A percentile compares a stretch with the other conserved stretches of the same genome.
phyloP scores from a whole-genome alignment of 2,329 filamentous ascomycete genomes.

The Fusarium irregulare region DNA sequence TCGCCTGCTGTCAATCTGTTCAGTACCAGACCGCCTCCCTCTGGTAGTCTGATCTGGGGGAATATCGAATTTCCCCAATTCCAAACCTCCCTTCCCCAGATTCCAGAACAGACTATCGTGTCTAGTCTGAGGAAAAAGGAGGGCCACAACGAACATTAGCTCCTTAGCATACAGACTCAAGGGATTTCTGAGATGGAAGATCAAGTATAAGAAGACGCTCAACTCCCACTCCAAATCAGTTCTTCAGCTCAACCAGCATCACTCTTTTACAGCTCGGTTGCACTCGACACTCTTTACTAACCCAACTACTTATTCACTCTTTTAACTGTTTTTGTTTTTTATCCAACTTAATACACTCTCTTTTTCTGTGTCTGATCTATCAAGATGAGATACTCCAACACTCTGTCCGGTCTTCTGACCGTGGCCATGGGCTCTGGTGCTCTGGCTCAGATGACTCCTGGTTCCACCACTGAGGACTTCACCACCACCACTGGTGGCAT shows the following conservation, averaged over 20 bases:
- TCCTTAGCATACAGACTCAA: background rate
- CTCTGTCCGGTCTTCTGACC: slow-evolving; percentile 37
- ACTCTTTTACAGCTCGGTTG: slow-evolving; percentile 36
- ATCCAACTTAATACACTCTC: slow-evolving; percentile 30
- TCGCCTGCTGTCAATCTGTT: background rate
- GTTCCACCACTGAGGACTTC: background rate
- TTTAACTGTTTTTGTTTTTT: slow-evolving; percentile 17
- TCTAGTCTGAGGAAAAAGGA: background rate
- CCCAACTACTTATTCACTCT: slow-evolving; percentile 10
- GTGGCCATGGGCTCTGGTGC: slow-evolving; percentile 26
- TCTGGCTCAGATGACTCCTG: slow-evolving; percentile 13
- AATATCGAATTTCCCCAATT: slow-evolving; percentile 35
- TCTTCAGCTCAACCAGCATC: slow-evolving; percentile 38
- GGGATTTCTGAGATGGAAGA: too few relatives aligned
- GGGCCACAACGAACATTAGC: accelerated
- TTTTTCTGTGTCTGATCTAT: background rate
- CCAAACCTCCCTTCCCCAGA: slow-evolving; percentile 23
- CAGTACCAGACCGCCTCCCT: slow-evolving; percentile 1
- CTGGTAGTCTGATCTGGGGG: slow-evolving; percentile 15
- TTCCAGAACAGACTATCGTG: background rate
- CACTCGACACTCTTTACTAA: slow-evolving; percentile 36
- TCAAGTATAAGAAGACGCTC: slow-evolving; percentile 30
- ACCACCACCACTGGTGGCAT: slow-evolving; percentile 6
- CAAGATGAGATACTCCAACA: slow-evolving; percentile 37
- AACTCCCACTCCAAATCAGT: slow-evolving; percentile 10